Percentiles rank a stretch among this genome's conserved stretches.
These are phyloP conservation scores for Avena insularis DNA, from an alignment of 176 grass and related monocot genomes.

Conservation along the genomic window DNA sequence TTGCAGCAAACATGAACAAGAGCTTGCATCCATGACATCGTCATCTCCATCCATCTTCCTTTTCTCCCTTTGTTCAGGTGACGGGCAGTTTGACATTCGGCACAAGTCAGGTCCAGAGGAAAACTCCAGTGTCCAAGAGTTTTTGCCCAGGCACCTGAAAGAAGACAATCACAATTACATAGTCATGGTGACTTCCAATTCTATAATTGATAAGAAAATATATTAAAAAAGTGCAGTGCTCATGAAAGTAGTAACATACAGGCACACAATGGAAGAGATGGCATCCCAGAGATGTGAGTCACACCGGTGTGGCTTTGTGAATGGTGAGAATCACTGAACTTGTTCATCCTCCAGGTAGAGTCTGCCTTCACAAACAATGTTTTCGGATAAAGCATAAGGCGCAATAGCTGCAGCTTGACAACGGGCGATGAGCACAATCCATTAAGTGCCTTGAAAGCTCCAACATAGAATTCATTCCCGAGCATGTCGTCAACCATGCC, in stretches of 20 bases:
- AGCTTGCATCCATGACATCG: conserved; percentile 67
- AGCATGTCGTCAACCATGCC: conserved; percentile 99
- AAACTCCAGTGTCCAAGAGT: conserved; percentile 75
- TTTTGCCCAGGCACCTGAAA: conserved; percentile 87
- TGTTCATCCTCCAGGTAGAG: conserved; percentile 87
- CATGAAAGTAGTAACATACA: conserved; percentile 48
- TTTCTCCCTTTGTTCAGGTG: conserved; percentile 74
- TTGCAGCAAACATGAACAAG: background rate
- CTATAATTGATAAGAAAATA: background rate
- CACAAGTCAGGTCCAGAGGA: conserved; percentile 57
- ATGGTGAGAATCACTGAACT: conserved; percentile 74
- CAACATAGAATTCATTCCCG: conserved; percentile 83
- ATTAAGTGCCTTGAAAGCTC: conserved; percentile 75
- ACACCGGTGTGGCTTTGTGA: conserved; percentile 58
- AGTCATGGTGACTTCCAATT: conserved; percentile 16
- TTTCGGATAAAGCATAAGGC: background rate
- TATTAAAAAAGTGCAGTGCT: background rate
- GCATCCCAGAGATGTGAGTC: conserved; percentile 91
- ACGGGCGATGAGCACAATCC: background rate
- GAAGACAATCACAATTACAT: background rate
- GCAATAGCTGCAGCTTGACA: background rate
- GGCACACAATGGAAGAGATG: conserved; percentile 85
- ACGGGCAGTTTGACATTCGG: conserved; percentile 38
- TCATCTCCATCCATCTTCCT: conserved; percentile 60
- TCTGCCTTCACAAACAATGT: conserved; percentile 61